These are phyloP conservation scores for Boletus smithii DNA, from an alignment of 1,284 basidiomycete genomes.

Conservation along the genomic window DNA sequence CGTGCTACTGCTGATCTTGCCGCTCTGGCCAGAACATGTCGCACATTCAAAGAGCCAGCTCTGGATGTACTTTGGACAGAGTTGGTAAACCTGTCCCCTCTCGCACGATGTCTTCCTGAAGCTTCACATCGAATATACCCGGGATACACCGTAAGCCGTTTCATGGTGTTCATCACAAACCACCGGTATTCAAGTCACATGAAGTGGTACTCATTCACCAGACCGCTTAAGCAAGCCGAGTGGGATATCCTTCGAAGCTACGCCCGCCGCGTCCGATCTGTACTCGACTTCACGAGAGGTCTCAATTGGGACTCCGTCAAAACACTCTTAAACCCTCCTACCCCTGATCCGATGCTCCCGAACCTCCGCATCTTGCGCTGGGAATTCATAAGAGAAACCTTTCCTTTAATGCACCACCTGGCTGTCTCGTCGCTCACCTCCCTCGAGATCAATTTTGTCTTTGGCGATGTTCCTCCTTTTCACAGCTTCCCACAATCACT, in stretches of 20 bases:
- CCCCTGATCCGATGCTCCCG: conserved; percentile 19
- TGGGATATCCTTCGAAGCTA: conserved; percentile 19
- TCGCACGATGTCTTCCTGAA: conserved; percentile 23
- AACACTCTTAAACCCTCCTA: conserved; percentile 16
- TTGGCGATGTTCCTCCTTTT: conserved; percentile 17
- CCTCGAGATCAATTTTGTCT: conserved; percentile 21
- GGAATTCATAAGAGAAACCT: conserved; percentile 19
- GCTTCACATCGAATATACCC: conserved; percentile 17
- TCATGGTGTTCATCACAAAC: not conserved
- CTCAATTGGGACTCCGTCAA: conserved; percentile 23
- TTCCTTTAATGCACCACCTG: conserved; percentile 18
- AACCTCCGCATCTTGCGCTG: conserved; percentile 22
- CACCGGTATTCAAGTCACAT: conserved; percentile 1
- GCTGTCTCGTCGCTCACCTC: conserved; percentile 19
- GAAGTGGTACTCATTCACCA: conserved; percentile 24
- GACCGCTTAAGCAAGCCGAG: conserved; percentile 12
- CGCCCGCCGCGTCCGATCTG: conserved; percentile 19
- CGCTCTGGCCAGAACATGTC: conserved; percentile 22
- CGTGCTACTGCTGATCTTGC: conserved; percentile 16
- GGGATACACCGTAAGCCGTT: conserved; percentile 10
- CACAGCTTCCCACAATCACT: conserved; percentile 19
- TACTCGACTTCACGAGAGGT: conserved; percentile 18
- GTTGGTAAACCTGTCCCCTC: conserved; percentile 20
- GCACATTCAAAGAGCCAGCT: conserved; percentile 27
- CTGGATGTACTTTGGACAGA: conserved; percentile 26